Conservation (phyloP, 2,329 filamentous ascomycete species). For the Lachnellula arida region DNA sequence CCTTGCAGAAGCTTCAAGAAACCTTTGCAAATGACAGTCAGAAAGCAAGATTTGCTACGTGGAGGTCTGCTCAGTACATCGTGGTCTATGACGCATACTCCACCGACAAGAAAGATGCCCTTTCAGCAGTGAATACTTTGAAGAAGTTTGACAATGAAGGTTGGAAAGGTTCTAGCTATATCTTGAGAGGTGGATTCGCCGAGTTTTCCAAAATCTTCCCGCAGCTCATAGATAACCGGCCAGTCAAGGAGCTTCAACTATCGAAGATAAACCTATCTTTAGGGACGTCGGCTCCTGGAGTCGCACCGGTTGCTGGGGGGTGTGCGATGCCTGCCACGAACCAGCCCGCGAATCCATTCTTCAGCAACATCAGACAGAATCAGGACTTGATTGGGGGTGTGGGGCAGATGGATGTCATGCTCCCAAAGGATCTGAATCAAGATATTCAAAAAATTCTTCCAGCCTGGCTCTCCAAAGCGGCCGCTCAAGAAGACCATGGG, state of each 20-base stretch:
- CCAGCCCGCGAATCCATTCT: slow-evolving; percentile 79
- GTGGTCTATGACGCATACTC: slow-evolving; percentile 84
- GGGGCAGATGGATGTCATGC: slow-evolving; percentile 67
- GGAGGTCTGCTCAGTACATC: slow-evolving; percentile 70
- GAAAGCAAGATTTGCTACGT: slow-evolving; percentile 67
- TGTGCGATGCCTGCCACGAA: slow-evolving; percentile 71
- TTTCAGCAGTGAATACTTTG: slow-evolving; percentile 76
- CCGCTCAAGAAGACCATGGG: slow-evolving; percentile 65
- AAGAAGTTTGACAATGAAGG: slow-evolving; percentile 89
- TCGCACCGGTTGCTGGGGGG: slow-evolving; percentile 81
- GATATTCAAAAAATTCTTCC: slow-evolving; percentile 52
- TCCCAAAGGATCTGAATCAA: slow-evolving; percentile 48
- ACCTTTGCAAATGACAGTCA: slow-evolving; percentile 74
- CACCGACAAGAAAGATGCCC: slow-evolving; percentile 72
- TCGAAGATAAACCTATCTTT: slow-evolving; percentile 47
- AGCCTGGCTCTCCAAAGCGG: slow-evolving; percentile 69
- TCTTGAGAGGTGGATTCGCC: slow-evolving; percentile 78
- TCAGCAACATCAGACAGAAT: slow-evolving; percentile 92
- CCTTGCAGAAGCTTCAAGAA: slow-evolving; percentile 78
- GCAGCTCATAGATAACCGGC: slow-evolving; percentile 52
- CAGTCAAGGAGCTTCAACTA: slow-evolving; percentile 32
- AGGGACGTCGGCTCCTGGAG: slow-evolving; percentile 41
- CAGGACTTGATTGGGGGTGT: slow-evolving; percentile 93
- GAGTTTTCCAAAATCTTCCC: slow-evolving; percentile 67
- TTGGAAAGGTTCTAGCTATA: slow-evolving; percentile 67